Evolutionary conservation across 495 filamentous ascomycete genomes (phyloP).

Genomic region (Pyrenula aspistea): DNA sequence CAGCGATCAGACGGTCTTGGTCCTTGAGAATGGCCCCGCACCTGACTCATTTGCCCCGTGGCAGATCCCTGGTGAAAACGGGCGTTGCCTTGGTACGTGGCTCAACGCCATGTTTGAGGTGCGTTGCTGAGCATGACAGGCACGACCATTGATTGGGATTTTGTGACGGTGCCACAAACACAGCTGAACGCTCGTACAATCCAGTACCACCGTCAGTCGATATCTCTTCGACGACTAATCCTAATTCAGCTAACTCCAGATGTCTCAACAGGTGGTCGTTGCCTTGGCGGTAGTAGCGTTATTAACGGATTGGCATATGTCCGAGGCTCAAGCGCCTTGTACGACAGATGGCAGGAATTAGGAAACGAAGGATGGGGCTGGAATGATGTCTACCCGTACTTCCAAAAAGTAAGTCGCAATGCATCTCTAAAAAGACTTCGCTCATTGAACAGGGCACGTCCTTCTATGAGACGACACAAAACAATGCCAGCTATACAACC

Average conservation of each 20-base stretch:
- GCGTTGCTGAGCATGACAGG: neutral
- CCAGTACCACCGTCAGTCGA: slow-evolving; percentile 11
- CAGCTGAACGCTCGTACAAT: slow-evolving; percentile 15
- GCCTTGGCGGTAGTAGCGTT: slow-evolving; percentile 18
- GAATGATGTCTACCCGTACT: slow-evolving; percentile 29
- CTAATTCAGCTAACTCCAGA: neutral
- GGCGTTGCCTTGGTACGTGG: neutral
- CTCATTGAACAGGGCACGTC: neutral
- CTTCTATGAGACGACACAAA: neutral
- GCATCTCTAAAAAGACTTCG: neutral
- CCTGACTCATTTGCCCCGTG: neutral
- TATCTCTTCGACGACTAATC: neutral
- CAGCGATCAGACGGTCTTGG: neutral
- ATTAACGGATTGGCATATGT: slow-evolving; percentile 23
- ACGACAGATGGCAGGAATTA: slow-evolving; percentile 30
- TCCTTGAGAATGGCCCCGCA: neutral
- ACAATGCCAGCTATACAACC: neutral
- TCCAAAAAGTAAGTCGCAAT: slow-evolving; percentile 12
- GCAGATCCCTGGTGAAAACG: neutral
- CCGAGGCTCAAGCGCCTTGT: slow-evolving; percentile 17
- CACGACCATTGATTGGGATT: slow-evolving; percentile 10
- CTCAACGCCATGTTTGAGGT: neutral
- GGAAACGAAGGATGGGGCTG: slow-evolving; percentile 33
- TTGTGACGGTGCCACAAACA: slow-evolving; percentile 14
- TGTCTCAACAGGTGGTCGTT: slow-evolving; percentile 15